These are phyloP conservation scores for Tremellales sp. DNA, from an alignment of 1,284 basidiomycete genomes.

Conservation along the genomic window DNA sequence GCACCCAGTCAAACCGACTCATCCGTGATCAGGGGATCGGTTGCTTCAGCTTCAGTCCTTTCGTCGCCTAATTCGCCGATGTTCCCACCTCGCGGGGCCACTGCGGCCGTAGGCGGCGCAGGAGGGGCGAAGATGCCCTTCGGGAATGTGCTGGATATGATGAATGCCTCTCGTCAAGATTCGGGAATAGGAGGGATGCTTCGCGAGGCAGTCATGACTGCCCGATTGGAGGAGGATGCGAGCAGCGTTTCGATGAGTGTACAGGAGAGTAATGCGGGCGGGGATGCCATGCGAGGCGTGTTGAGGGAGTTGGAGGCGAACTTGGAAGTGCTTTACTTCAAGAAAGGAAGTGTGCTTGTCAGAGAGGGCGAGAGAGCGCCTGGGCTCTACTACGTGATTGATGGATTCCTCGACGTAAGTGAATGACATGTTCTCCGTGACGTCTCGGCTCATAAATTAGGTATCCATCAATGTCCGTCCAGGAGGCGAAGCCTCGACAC, in stretches of 20 bases:
- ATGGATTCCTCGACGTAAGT: constrained; percentile 87
- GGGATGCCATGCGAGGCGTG: constrained; percentile 25
- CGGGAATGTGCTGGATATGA: constrained; percentile 72
- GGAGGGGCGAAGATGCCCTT: constrained; percentile 62
- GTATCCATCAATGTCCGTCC: constrained; percentile 16
- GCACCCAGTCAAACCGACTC: no score
- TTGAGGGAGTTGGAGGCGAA: constrained; percentile 80
- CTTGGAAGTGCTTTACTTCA: constrained; percentile 91
- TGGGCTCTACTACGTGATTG: constrained; percentile 97
- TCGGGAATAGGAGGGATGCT: constrained; percentile 58
- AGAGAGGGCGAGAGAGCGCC: constrained; percentile 72
- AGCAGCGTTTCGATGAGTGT: constrained; percentile 54
- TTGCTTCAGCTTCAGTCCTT: constrained; percentile 30
- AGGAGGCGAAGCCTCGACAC: constrained; percentile 12
- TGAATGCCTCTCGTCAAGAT: constrained; percentile 41
- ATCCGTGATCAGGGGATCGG: constrained; percentile 20
- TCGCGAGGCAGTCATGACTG: constrained; percentile 53
- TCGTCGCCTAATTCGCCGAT: constrained; percentile 45
- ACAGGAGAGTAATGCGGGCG: constrained; percentile 49
- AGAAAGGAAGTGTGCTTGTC: constrained; percentile 78
- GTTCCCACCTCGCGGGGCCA: constrained; percentile 39
- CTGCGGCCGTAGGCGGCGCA: constrained; percentile 45
- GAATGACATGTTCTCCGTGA: not conserved
- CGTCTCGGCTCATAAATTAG: constrained; percentile 5
- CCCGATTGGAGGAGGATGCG: constrained; percentile 76